Percentiles rank a stretch among this genome's conserved stretches.
These are phyloP conservation scores for Hymenoscyphus repandus DNA, from an alignment of 2,329 filamentous ascomycete species.

Conservation along the genomic window DNA sequence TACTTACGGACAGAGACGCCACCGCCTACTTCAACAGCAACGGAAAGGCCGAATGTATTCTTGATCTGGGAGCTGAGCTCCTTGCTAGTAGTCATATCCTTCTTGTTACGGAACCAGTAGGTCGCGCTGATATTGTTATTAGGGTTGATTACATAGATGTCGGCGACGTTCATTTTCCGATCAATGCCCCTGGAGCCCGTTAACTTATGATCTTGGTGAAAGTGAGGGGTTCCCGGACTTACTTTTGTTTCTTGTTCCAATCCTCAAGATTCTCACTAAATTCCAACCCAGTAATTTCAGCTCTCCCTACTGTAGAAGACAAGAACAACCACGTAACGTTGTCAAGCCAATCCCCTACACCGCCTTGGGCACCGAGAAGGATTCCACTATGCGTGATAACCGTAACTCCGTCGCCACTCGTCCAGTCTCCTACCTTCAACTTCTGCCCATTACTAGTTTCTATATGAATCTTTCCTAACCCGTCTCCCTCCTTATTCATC, in stretches of 20 bases:
- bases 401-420: background rate
- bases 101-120: background rate
- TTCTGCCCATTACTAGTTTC: background rate
- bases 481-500: background rate
- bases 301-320: background rate
- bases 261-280: conserved; percentile 2
- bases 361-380: background rate
- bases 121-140: background rate
- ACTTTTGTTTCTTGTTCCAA: conserved; percentile 2
- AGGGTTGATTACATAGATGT: background rate
- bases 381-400: background rate
- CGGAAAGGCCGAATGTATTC: background rate
- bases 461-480: background rate
- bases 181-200: background rate
- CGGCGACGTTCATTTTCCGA: background rate
- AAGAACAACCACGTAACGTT: background rate
- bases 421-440: background rate
- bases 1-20: background rate
- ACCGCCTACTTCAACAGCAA: background rate
- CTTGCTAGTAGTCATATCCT: background rate
- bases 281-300: background rate
- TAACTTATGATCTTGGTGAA: background rate
- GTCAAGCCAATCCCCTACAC: background rate
- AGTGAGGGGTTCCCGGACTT: background rate
- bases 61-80: background rate